Percentiles rank a stretch among this genome's conserved stretches.
These are phyloP conservation scores for Parietichytrium sp. DNA, from an alignment of 108 stramenopile genomes.

Conservation along the genomic window DNA sequence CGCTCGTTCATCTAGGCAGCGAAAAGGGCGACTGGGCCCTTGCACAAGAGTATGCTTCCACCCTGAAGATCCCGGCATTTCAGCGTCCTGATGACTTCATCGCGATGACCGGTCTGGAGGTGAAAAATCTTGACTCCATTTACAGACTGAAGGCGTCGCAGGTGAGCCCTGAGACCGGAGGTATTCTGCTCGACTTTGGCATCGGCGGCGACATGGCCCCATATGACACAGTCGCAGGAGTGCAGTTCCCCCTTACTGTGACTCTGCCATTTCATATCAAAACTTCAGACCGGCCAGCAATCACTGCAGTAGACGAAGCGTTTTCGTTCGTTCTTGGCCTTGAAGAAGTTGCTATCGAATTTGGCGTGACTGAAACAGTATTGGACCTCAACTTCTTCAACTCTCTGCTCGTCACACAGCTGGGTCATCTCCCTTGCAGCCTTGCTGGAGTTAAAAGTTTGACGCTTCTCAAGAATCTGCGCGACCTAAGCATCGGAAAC, in stretches of 20 bases:
- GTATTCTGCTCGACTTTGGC: not conserved
- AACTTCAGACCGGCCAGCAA: not conserved
- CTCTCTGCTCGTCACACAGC: not conserved
- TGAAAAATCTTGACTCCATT: constrained; percentile 13
- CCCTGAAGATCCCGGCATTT: not conserved
- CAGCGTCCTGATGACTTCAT: not conserved
- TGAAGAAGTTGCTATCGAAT: not conserved
- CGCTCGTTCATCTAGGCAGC: too few species aligned
- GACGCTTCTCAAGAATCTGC: not conserved
- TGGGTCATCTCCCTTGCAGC: not conserved
- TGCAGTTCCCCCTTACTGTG: not conserved
- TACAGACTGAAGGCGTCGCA: not conserved
- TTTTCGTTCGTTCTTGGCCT: not conserved
- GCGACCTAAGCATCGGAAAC: constrained; percentile 11
- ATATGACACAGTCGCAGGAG: not conserved
- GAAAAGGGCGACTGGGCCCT: not conserved
- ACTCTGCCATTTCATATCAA: not conserved
- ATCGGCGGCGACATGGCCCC: not conserved
- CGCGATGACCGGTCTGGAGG: not conserved
- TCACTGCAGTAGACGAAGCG: not conserved
- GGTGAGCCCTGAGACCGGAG: not conserved
- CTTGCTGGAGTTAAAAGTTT: not conserved
- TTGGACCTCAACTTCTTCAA: not conserved
- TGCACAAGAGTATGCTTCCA: not conserved
- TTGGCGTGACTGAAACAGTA: not conserved